A percentile compares a stretch with the other conserved stretches of the same genome.
These are phyloP conservation scores for Solanum medicagineum DNA, from an alignment of 257 asterid species.

Conservation along the genomic window DNA sequence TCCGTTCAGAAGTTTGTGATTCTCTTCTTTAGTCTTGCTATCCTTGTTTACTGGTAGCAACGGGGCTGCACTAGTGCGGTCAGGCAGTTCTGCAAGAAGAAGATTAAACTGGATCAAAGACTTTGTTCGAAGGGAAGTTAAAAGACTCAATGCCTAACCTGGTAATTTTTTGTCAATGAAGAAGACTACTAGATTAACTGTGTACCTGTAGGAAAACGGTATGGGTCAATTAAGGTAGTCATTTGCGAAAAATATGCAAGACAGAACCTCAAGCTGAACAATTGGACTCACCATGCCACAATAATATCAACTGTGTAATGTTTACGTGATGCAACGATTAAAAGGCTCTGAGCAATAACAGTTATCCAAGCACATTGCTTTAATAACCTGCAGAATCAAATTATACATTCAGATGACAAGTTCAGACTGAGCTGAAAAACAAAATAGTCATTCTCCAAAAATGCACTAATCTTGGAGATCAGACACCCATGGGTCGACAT, in stretches of 20 bases:
- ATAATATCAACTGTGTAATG: conserved; percentile 91
- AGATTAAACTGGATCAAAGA: background rate
- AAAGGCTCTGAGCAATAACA: conserved; percentile 66
- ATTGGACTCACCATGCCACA: conserved; percentile 74
- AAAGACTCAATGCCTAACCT: background rate
- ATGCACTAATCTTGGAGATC: background rate
- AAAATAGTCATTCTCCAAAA: background rate
- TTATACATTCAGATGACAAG: background rate
- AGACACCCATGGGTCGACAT: background rate
- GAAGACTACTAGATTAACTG: conserved; percentile 92
- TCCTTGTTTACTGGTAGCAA: conserved; percentile 78
- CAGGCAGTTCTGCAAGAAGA: conserved; percentile 56
- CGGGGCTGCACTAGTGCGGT: conserved; percentile 42
- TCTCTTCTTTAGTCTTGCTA: conserved; percentile 53
- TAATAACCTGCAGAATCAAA: conserved; percentile 40
- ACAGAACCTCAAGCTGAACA: background rate
- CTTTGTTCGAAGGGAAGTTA: background rate
- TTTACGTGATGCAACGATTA: conserved; percentile 90
- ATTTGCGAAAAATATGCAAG: background rate
- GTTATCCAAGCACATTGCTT: conserved; percentile 79
- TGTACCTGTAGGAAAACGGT: conserved; percentile 50
- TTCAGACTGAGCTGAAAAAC: background rate
- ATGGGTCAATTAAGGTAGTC: background rate
- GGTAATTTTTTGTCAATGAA: conserved; percentile 55
- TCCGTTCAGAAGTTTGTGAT: conserved; percentile 36